Percentiles rank a stretch among this genome's conserved stretches.
These are phyloP conservation scores for Aspergillus aculeatus DNA, from an alignment of 2,329 filamentous ascomycete genomes.

Conservation along the genomic window DNA sequence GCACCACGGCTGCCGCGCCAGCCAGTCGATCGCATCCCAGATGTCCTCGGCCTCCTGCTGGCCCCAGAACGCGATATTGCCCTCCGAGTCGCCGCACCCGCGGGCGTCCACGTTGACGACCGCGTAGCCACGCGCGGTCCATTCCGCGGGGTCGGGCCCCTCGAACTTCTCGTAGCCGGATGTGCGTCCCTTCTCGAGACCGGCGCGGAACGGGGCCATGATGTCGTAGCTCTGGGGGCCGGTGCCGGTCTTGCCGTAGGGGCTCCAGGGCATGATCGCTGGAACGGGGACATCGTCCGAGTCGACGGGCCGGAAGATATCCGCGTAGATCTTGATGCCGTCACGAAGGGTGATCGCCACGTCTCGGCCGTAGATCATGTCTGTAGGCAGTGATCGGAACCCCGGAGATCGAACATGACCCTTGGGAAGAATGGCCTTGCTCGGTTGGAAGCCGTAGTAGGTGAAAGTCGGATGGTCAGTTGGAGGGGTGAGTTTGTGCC, in stretches of 20 bases:
- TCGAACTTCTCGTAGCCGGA: slow-evolving; percentile 25
- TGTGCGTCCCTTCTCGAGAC: slow-evolving; percentile 1
- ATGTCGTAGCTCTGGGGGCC: slow-evolving; percentile 13
- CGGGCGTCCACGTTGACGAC: slow-evolving; percentile 32
- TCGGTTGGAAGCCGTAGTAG: slow-evolving; percentile 10
- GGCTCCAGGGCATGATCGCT: slow-evolving; percentile 25
- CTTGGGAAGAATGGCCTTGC: slow-evolving; percentile 5
- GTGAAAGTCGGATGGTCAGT: background rate
- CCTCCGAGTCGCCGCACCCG: slow-evolving; percentile 29
- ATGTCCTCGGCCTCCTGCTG: slow-evolving; percentile 27
- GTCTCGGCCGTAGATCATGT: slow-evolving; percentile 26
- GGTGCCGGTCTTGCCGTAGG: slow-evolving; percentile 29
- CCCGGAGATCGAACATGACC: slow-evolving; percentile 10
- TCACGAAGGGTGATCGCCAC: slow-evolving; percentile 26
- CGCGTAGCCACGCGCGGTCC: slow-evolving; percentile 29
- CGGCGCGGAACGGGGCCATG: slow-evolving; percentile 14
- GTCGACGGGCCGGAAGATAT: slow-evolving; percentile 26
- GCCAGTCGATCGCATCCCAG: slow-evolving; percentile 25
- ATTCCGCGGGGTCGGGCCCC: slow-evolving; percentile 31
- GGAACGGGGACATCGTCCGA: slow-evolving; percentile 20
- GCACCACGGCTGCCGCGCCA: slow-evolving; percentile 25
- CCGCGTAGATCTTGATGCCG: slow-evolving; percentile 23
- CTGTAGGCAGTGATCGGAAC: slow-evolving; percentile 4
- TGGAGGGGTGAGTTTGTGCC: background rate
- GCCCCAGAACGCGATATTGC: slow-evolving; percentile 25